Conservation (phyloP, 2,329 filamentous ascomycete species). For the Pyrenochaeta sp. region DNA sequence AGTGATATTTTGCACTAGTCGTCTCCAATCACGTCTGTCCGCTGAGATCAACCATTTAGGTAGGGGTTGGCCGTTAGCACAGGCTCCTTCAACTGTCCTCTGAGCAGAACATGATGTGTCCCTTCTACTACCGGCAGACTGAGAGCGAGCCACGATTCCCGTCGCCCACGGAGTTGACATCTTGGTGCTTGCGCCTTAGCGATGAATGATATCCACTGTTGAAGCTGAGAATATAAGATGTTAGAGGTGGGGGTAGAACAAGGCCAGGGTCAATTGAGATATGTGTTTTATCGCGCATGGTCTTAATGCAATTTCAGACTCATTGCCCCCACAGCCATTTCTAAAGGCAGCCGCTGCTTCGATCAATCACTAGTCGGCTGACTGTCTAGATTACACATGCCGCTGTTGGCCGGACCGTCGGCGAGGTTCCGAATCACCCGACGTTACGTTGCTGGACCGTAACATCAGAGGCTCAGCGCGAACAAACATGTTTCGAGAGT, state of each 20-base stretch:
- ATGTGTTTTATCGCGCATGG: not conserved
- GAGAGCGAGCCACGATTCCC: not conserved
- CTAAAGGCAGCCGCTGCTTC: not conserved
- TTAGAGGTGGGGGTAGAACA: not conserved
- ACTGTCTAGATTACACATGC: not conserved
- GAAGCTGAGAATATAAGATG: not conserved
- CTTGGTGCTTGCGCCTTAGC: not conserved
- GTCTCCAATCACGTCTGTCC: slow-evolving; percentile 38
- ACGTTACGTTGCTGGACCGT: not conserved
- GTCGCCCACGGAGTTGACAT: not conserved
- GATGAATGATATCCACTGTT: not conserved
- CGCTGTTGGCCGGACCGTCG: slow-evolving; percentile 6
- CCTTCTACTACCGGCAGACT: not conserved
- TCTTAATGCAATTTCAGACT: not conserved
- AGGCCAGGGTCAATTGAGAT: not conserved
- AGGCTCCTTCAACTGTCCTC: not conserved
- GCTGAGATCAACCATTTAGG: slow-evolving; percentile 38
- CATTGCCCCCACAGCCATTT: not conserved
- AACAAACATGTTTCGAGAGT: too few species aligned
- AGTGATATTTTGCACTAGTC: slow-evolving; percentile 45
- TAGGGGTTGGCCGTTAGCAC: slow-evolving; percentile 9
- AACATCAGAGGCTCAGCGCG: not conserved
- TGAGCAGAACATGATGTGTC: not conserved
- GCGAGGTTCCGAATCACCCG: slow-evolving; percentile 6
- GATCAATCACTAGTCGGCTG: not conserved